Evolutionary conservation across 1,284 basidiomycete species (phyloP).

Genomic region (Phellinidium pouzarii): DNA sequence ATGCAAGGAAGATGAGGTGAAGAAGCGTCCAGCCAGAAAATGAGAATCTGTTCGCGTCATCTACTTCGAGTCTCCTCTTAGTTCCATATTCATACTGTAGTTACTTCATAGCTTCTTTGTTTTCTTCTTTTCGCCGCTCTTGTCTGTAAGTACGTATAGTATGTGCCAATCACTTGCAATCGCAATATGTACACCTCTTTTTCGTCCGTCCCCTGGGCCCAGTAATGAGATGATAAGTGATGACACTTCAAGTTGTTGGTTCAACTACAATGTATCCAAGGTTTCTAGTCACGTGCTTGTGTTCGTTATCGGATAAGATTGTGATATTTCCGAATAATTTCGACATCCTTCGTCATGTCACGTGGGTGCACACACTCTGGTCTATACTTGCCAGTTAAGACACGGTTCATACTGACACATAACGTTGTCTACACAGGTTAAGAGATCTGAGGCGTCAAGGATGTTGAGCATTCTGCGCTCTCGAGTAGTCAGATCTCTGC

Average conservation of each 20-base stretch:
- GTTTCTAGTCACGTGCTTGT: too few species aligned
- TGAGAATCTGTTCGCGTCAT: not conserved
- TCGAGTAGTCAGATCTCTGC: not conserved
- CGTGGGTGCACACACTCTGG: too few species aligned
- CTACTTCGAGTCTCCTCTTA: not conserved
- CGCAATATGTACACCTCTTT: too few species aligned
- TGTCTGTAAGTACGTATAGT: too few species aligned
- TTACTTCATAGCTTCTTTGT: not conserved
- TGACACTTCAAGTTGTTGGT: too few species aligned
- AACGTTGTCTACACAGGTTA: not conserved
- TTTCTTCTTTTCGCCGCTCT: too few species aligned
- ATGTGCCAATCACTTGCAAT: too few species aligned
- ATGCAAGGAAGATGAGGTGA: slow-evolving; percentile 86
- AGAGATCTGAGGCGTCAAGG: not conserved
- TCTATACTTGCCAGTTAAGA: not conserved
- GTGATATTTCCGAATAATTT: not conserved
- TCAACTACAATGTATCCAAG: too few species aligned
- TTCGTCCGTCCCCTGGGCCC: too few species aligned
- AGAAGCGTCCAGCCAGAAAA: slow-evolving; percentile 42
- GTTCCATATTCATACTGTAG: not conserved
- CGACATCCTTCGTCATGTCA: too few species aligned
- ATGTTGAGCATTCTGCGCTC: not conserved
- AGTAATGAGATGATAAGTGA: too few species aligned
- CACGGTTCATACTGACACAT: not conserved
- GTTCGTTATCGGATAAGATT: slow-evolving; percentile 1